Evolutionary conservation across 192 early-diverging fungal species (phyloP).

Genomic region (Coemansia sp.): DNA sequence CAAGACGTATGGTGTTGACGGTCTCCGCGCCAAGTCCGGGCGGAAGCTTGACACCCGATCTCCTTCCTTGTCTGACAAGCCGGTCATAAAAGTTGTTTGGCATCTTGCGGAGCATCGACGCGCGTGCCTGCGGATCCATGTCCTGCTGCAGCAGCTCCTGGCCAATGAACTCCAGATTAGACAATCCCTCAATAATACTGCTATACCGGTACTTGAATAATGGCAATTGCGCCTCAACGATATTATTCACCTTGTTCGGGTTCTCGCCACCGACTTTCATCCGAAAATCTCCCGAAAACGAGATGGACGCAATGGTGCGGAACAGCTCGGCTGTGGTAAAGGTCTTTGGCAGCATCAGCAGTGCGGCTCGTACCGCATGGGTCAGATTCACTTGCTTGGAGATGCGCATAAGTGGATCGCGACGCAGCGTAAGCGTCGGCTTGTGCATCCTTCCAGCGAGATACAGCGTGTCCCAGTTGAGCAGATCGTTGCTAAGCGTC

Average conservation of each 20-base stretch:
- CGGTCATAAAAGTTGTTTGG: slow-evolving; percentile 74
- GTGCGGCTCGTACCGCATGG: slow-evolving; percentile 77
- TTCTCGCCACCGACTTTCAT: slow-evolving; percentile 93
- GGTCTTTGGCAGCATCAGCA: slow-evolving; percentile 78
- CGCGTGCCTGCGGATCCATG: slow-evolving; percentile 61
- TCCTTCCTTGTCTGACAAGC: slow-evolving; percentile 52
- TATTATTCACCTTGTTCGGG: slow-evolving; percentile 93
- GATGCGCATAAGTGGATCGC: slow-evolving; percentile 51
- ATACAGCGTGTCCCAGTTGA: slow-evolving; percentile 95
- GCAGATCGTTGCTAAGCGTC: slow-evolving; percentile 78
- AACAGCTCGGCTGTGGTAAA: slow-evolving; percentile 86
- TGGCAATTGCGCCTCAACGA: slow-evolving; percentile 73
- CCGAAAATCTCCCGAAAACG: slow-evolving; percentile 91
- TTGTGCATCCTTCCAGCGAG: slow-evolving; percentile 97
- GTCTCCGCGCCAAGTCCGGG: slow-evolving; percentile 28
- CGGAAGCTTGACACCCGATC: slow-evolving; percentile 31
- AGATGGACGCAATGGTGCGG: slow-evolving; percentile 77
- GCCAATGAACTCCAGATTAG: slow-evolving; percentile 49
- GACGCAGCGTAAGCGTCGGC: slow-evolving; percentile 60
- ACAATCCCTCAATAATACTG: slow-evolving; percentile 53
- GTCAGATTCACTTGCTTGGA: slow-evolving; percentile 80
- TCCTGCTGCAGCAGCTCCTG: slow-evolving; percentile 61
- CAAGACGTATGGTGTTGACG: slow-evolving; percentile 36
- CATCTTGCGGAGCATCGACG: slow-evolving; percentile 74
- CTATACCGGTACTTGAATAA: slow-evolving; percentile 52